These are phyloP conservation scores for Cladosporium sp. DNA, from an alignment of 2,329 filamentous ascomycete genomes.

Conservation along the genomic window DNA sequence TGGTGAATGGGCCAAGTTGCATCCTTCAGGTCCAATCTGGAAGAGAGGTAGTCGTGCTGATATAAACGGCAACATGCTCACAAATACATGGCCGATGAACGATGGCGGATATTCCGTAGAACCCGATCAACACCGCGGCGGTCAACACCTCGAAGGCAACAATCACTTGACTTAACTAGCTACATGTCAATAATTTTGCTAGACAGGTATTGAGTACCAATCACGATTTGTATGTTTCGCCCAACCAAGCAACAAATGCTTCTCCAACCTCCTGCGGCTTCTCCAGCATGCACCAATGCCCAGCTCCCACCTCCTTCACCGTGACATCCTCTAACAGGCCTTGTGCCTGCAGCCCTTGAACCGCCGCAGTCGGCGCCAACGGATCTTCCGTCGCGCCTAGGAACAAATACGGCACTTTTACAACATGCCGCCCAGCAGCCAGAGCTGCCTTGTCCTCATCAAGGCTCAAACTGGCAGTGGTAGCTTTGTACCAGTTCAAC, in stretches of 20 bases:
- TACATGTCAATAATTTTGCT: not conserved
- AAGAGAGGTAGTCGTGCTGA: too few species aligned
- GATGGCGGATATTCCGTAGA: not conserved
- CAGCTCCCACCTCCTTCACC: conserved; percentile 35
- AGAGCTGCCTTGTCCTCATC: conserved; percentile 35
- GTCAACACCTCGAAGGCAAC: too few species aligned
- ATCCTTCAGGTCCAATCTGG: too few species aligned
- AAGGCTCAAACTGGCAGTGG: conserved; percentile 29
- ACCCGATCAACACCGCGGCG: too few species aligned
- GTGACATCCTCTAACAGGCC: conserved; percentile 30
- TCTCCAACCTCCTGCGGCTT: conserved; percentile 33
- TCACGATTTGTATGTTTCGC: too few species aligned
- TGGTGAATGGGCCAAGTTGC: too few species aligned
- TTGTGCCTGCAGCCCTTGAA: conserved; percentile 23
- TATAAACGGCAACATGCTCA: too few species aligned
- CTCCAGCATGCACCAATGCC: conserved; percentile 41
- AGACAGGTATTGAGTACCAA: not conserved
- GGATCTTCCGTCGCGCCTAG: conserved; percentile 35
- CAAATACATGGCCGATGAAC: too few species aligned
- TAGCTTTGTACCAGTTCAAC: conserved; percentile 40
- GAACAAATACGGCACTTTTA: conserved; percentile 38
- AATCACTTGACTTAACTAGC: not conserved
- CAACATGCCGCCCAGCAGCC: conserved; percentile 18
- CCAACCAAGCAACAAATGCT: conserved; percentile 20
- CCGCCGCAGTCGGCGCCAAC: conserved; percentile 26